Base-by-base conservation (phyloP, 495 filamentous ascomycete genomes). In the Aspergillus carlsbadensis region DNA sequence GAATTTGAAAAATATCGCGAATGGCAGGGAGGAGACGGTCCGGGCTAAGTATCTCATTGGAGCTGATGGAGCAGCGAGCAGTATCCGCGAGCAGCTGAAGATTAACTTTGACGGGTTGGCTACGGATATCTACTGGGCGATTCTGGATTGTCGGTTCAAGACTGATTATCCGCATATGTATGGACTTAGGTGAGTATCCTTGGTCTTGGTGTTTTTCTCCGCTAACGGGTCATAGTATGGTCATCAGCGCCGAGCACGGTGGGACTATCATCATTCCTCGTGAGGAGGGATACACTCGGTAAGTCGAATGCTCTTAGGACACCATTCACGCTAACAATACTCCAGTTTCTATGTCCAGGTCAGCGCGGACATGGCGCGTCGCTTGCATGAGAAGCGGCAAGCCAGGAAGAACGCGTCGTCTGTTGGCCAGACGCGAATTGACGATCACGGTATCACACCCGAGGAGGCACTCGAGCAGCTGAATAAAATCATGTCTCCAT, bases 301-400 rank as follows among this genome's bases (percentile, higher is more conserved):
- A 3, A 10, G 40, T 39, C 1, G 3, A n/a, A n/a, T n/a, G n/a
- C 14, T n/a, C 34, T 1, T 10, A 3, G n/a, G n/a, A n/a, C n/a
- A n/a, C n/a, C n/a, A n/a, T n/a, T n/a, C n/a, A n/a, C n/a, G n/a
- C n/a, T n/a, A n/a, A n/a, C n/a, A n/a, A n/a, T n/a, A n/a, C n/a
- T 4, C 15, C 22, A 47, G 52, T 10, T 35, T 56, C 41, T 56
- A 56, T 18, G 22, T 34, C 41, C 52, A 56, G 42, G 15, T 56
- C 18, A 44, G 34, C 24, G 43, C 10, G 11, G 46, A 49, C 10
- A 49, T 33, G 15, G 46, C 46, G 2, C 46, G 33, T 10, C 29
- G 18, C 2, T 18, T 49, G 31, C 33, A 37, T 2, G 29, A 49
- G 5, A 49, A 1, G 33, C 46, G 46, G 3, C 24, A 29, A 1